Conservation (phyloP, 176 grass and related monocot genomes). For the Dactylis glomerata region DNA sequence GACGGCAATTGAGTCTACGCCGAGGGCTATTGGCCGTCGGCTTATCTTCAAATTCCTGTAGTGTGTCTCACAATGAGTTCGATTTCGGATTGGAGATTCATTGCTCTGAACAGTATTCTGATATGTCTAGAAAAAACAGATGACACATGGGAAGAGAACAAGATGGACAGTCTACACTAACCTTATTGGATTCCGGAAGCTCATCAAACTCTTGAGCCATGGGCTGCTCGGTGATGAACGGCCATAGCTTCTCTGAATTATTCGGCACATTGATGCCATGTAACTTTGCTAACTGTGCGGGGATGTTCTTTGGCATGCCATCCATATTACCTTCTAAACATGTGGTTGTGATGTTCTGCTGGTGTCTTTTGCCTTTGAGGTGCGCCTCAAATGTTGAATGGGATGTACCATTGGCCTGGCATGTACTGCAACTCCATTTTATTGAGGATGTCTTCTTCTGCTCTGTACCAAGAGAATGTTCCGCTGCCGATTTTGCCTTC, state of each 20-base stretch:
- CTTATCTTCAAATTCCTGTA: too few species aligned
- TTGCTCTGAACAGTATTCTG: not conserved
- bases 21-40: too few species aligned
- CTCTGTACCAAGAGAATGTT: not conserved
- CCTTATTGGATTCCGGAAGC: not conserved
- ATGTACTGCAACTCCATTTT: constrained; percentile 25
- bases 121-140: not conserved
- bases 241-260: too few species aligned
- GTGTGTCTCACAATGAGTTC: not conserved
- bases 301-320: not conserved
- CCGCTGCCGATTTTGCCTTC: not conserved
- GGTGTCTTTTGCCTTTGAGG: too few species aligned
- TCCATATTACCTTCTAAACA: not conserved
- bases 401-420: not conserved
- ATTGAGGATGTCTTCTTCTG: not conserved
- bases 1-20: too few species aligned
- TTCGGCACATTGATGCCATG: not conserved
- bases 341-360: not conserved
- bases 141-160: not conserved
- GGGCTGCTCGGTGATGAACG: not conserved
- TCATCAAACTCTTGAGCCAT: not conserved
- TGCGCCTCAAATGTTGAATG: too few species aligned
- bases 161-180: not conserved
- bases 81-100: not conserved
- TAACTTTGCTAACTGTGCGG: too few species aligned